Base-by-base conservation (phyloP, 805 yeast species). In the Barnettozyma wickerhamii region DNA sequence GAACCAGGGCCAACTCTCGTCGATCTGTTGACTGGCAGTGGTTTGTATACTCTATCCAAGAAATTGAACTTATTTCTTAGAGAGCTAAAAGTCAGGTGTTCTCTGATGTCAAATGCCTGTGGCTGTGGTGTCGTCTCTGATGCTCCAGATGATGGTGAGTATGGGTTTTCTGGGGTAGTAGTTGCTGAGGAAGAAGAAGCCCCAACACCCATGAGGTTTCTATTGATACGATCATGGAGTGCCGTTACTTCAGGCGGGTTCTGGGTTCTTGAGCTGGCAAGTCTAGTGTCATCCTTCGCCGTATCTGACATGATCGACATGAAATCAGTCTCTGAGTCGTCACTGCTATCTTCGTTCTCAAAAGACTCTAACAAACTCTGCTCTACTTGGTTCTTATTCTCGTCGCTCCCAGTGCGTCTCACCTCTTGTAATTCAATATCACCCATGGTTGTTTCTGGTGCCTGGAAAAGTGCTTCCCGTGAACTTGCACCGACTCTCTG, bases 31-130 rank as follows among this genome's bases (percentile, higher is more conserved):
- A 15, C 17, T 12, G 37, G 37, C 6, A 41, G 29, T 18, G 38
- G 44, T 30, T 54, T 56, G 45, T 65, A 66, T 2, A 65, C 39
- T 34, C 64, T 53, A 48, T 68, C 74, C 17, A 68, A 42, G 9
- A 67, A 55, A 46, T 69, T 69, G 48, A 68, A 68, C 39, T 61
- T 60, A 36, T 60, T 59, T 9, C 69, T 64, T 14, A 65, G 52
- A 17, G 45, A 40, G 33, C 45, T 41, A 10, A 56, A 42, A 17
- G 48, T 5, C 40, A 10, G 5, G 27, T 19, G 17, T 28, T 23
- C n/a, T 28, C 30, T 15, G 41, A 12, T 19, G 24, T 40, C 15
- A 42, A 30, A 19, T 33, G n/a, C 10, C 20, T 15, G 19, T 30
- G 13, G 7, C 6, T 24, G 5, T 15, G 18, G n/a, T 23, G 13